Base-by-base conservation (phyloP, 2,329 filamentous ascomycete species). In the Atkinsonella texensis region DNA sequence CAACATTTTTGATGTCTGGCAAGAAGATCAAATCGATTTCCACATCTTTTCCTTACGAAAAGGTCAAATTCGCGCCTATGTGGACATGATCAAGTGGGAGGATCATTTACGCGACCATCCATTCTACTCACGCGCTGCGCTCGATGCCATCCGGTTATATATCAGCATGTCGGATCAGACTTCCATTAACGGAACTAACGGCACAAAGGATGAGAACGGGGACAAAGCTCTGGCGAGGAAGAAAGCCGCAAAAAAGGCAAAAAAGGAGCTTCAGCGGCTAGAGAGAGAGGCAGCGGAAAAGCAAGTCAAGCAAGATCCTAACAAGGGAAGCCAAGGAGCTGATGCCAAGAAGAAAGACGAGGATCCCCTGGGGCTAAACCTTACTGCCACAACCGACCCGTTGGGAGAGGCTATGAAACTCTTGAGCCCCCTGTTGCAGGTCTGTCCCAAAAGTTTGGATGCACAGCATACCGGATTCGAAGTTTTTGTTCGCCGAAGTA, bases 1-100 rank as follows among this genome's bases (percentile, higher is more conserved):
- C 66, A 89, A 87, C 68, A 94, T 98, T 58, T 98, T 98, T 62
- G 91, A 97, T 58, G 83, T 89, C 18, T 98, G 93, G 93, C 86
- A 95, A 64, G 94, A 98, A 66, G 93, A 98, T 61, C 93, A 98
- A 63, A 96, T 97, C 62, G 93, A 98, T 66, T 98, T 98, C 74
- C 94, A 98, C 74, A 89, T 83, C 65, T 98, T 98, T 69, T 96
- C 89, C 18, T 74, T 98, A n/a, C 79, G 93, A 18, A 98, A 97
- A 69, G 94, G 94, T 13, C 91, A 95, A 74, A 88, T 97, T 54
- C 79, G 91, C 52, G 87, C 93, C 1, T 98, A 98, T 64, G 75
- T 98, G 41, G 90, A 96, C 60, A 95, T 98, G 89, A 77, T 98
- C 46, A 81, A 86, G 59, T 98, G 93, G 94, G 91, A 97, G 65